Evolutionary conservation across 2,329 filamentous ascomycete genomes (phyloP).

Genomic region (Aureobasidium pullulans): DNA sequence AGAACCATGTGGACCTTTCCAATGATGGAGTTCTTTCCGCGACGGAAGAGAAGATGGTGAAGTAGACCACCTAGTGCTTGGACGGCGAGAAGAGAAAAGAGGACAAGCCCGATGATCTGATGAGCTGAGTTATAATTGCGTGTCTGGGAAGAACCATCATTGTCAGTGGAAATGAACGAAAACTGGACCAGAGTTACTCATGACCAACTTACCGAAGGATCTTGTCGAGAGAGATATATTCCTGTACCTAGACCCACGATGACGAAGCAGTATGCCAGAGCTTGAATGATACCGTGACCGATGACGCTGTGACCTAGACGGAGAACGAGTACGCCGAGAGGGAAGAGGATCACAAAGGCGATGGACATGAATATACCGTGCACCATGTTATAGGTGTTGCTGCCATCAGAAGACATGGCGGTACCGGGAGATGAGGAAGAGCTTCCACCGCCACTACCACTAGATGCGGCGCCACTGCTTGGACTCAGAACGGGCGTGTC

Average conservation of each 20-base stretch:
- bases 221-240: conserved; percentile 33
- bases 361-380: conserved; percentile 30
- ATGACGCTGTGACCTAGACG: conserved; percentile 33
- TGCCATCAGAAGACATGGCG: not conserved
- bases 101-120: conserved; percentile 40
- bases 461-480: not conserved
- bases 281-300: conserved; percentile 36
- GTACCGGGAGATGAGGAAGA: not conserved
- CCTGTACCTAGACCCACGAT: conserved; percentile 34
- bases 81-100: conserved; percentile 27
- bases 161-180: not conserved
- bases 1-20: conserved; percentile 51
- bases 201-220: conserved; percentile 31
- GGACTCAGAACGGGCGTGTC: conserved; percentile 4
- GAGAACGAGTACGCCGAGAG: conserved; percentile 29
- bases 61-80: conserved; percentile 34
- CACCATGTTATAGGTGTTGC: not conserved
- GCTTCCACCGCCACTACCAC: conserved; percentile 5
- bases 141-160: conserved; percentile 25
- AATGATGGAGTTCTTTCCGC: conserved; percentile 38
- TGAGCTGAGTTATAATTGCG: conserved; percentile 37
- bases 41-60: conserved; percentile 30
- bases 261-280: conserved; percentile 31
- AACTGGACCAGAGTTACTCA: not conserved
- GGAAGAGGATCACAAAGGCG: conserved; percentile 31